Percentiles rank a stretch among this genome's conserved stretches.
Conservation (phyloP, 257 asterid genomes). For the Nicotiana noctiflora region DNA sequence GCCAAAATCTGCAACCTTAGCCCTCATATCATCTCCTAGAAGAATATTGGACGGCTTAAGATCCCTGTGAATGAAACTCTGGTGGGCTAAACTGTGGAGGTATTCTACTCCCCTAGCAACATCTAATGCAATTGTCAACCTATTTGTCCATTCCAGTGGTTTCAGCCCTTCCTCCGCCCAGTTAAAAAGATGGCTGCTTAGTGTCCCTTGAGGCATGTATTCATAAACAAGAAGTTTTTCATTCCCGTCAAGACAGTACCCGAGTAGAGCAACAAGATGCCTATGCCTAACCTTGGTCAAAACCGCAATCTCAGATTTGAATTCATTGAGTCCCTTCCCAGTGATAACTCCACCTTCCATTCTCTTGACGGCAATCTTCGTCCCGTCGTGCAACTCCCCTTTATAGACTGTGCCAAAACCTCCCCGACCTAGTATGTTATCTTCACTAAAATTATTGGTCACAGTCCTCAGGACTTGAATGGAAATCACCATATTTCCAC, state of each 20-base stretch:
- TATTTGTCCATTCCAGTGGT: constrained; percentile 75
- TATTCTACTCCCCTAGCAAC: constrained; percentile 93
- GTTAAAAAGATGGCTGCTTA: constrained; percentile 68
- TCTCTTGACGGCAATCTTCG: constrained; percentile 88
- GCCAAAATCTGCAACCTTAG: constrained; percentile 94
- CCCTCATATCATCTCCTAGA: constrained; percentile 91
- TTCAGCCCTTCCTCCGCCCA: constrained; percentile 70
- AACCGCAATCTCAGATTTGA: constrained; percentile 86
- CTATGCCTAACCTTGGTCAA: constrained; percentile 83
- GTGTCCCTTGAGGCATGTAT: constrained; percentile 91
- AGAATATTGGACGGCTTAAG: constrained; percentile 86
- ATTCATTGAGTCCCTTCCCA: constrained; percentile 75
- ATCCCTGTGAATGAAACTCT: constrained; percentile 88
- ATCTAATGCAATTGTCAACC: constrained; percentile 77
- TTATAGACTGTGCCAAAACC: constrained; percentile 91
- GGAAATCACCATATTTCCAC: constrained; percentile 86
- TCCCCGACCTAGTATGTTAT: constrained; percentile 74
- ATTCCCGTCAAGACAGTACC: constrained; percentile 87
- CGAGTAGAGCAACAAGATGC: constrained; percentile 89
- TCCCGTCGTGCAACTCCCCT: constrained; percentile 88
- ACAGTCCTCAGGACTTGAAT: constrained; percentile 79
- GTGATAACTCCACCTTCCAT: constrained; percentile 78
- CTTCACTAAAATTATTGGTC: constrained; percentile 60
- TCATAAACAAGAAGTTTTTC: constrained; percentile 84
- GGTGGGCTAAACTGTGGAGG: constrained; percentile 88